These are phyloP conservation scores for Phaeotremella skinneri DNA, from an alignment of 768 basidiomycete genomes.

Conservation along the genomic window DNA sequence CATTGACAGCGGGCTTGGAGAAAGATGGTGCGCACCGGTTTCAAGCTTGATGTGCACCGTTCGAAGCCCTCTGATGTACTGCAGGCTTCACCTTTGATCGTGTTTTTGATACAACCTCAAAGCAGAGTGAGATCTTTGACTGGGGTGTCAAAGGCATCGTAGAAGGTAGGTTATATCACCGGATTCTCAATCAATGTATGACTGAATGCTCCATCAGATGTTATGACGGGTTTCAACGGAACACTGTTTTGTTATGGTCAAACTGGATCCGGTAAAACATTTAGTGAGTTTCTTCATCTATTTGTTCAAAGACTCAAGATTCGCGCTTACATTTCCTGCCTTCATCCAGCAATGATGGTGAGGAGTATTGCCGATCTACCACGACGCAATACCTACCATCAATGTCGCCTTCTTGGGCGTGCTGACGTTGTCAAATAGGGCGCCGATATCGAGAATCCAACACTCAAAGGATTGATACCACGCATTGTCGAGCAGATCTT, in stretches of 20 bases:
- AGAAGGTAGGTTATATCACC: constrained; percentile 61
- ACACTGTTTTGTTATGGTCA: constrained; percentile 67
- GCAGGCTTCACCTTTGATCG: constrained; percentile 88
- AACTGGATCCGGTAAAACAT: constrained; percentile 50
- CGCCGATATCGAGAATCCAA: constrained; percentile 91
- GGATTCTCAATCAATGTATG: background rate
- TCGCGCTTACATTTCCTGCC: too few relatives aligned
- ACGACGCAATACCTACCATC: background rate
- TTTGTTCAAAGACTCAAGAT: constrained; percentile 7
- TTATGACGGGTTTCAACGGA: constrained; percentile 97
- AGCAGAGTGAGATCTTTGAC: constrained; percentile 93
- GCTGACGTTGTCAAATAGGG: constrained; percentile 61
- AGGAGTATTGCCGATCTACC: constrained; percentile 20
- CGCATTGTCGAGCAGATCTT: constrained; percentile 99
- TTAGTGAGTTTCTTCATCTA: constrained; percentile 51
- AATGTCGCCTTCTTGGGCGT: constrained; percentile 14
- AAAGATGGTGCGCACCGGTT: constrained; percentile 62
- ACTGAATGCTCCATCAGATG: constrained; percentile 62
- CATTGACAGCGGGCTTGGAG: constrained; percentile 67
- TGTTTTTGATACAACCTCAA: constrained; percentile 87
- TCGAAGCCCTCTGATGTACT: background rate
- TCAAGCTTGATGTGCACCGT: constrained; percentile 1
- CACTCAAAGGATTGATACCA: constrained; percentile 92
- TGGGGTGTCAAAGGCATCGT: constrained; percentile 98
- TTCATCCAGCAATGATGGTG: constrained; percentile 97